Evolutionary conservation across 495 filamentous ascomycete species (phyloP).

Genomic region (Barbatosphaeria neglecta): DNA sequence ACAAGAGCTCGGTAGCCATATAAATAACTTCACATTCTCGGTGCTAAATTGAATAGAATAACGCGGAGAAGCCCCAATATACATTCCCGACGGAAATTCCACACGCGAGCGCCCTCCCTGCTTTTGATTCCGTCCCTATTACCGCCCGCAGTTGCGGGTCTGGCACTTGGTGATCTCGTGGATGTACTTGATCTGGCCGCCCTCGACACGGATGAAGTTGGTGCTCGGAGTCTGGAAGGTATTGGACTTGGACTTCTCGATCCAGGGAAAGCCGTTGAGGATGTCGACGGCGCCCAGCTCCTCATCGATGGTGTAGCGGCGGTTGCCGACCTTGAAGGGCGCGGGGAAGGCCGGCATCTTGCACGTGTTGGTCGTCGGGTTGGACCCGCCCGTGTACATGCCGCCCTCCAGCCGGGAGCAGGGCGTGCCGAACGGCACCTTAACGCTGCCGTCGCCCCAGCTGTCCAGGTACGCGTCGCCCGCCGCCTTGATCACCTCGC

Average conservation of each 20-base stretch:
- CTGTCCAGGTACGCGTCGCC: conserved; percentile 33
- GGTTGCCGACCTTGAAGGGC: conserved; percentile 19
- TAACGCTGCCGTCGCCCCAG: conserved; percentile 21
- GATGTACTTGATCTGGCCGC: conserved; percentile 23
- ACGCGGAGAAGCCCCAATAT: too few species aligned
- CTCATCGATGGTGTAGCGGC: conserved; percentile 33
- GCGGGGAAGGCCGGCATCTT: too few species aligned
- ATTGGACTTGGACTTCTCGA: conserved; percentile 20
- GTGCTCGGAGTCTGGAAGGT: conserved; percentile 21
- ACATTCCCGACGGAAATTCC: too few species aligned
- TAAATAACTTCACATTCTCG: too few species aligned
- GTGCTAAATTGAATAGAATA: too few species aligned
- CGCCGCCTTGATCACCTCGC: conserved; percentile 26
- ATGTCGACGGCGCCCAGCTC: conserved; percentile 30
- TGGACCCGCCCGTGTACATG: conserved; percentile 15
- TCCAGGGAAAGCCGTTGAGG: conserved; percentile 31
- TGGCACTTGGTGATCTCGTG: conserved; percentile 28
- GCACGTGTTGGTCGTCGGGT: conserved; percentile 18
- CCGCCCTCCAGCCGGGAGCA: conserved; percentile 35
- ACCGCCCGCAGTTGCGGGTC: too few species aligned
- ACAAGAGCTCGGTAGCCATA: too few species aligned
- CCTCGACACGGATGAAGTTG: conserved; percentile 24
- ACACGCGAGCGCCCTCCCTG: too few species aligned
- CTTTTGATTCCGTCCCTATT: too few species aligned
- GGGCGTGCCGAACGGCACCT: conserved; percentile 25